Base-by-base conservation (phyloP, 805 yeast species). In the Huiozyma sinensis region DNA sequence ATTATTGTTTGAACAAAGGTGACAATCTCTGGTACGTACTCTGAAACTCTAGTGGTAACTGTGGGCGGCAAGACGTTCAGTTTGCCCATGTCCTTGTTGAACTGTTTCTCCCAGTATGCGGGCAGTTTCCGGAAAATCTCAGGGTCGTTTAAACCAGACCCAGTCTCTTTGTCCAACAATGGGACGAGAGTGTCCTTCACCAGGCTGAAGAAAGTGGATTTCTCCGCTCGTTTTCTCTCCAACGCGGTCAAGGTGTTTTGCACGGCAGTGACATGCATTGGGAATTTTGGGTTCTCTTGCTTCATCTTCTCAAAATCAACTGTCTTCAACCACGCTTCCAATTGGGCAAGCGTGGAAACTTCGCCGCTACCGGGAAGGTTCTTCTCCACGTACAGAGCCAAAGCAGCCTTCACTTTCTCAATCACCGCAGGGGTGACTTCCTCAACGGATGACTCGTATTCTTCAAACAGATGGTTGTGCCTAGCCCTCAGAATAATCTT, bases 401-500 rank as follows among this genome's bases (percentile, higher is more conserved):
- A 70, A n/a, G 76, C 77, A 4, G 51, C 51, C 8, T 67, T 50
- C 1, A 74, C 68, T 38, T 67, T 67, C 0, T 61, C 54, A 8
- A 54, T 50, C 12, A 53, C 55, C 13, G 42, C 43, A 7, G 57
- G 51, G 38, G 66, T 55, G 10, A 33, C 35, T 11, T 33, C 38
- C 24, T 38, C 41, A 1, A 28, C 37, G 27, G 24, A 28, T 17
- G 13, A 9, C 9, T 69, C 60, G 54, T 75, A 83, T 51, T 79
- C 66, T 35, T 81, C 83, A 57, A 83, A 89, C 32, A 92, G 67
- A 62, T 81, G 80, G 55, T 77, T 81, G 59, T 92, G 97, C 63
- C 98, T 81, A 4, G 96, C 97, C 47, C 96, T 83, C 37, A 92
- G 67, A 55, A 92, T 92, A 65, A 92, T 92, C 66, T 92, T 92